Base-by-base conservation (phyloP, 1,284 basidiomycete genomes). In the Veloporphyrellus conicus region DNA sequence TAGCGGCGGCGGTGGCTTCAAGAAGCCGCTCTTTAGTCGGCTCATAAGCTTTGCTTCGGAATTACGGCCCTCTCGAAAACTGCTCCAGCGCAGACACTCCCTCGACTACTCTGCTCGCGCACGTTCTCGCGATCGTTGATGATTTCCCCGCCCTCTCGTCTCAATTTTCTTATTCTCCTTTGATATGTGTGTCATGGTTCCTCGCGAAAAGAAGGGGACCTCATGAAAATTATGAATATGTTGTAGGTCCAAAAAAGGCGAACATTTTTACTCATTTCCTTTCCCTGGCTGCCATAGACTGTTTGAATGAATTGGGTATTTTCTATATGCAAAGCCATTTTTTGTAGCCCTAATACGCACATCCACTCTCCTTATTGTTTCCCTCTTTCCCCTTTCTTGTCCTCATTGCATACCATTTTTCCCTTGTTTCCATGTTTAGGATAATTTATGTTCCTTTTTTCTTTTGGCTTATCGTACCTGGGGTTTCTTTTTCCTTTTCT, bases 21-120 rank as follows among this genome's bases (percentile, higher is more conserved):
- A 73, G 61, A 73, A 72, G 43, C 73, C 77, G 15, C 73, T 81
- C 48, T 73, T 79, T 56, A 72, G 73, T 54, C 71, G 77, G 48
- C 55, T 78, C 12, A 68, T 70, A 37, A 74, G 68, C 54, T 68
- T 76, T 44, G 72, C 75, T 9, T 67, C 71, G 22, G 71, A 68
- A 15, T 68, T 75, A 15, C 47, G 57, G 5, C 67, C 68, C 16
- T 47, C 57, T 22, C 56, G 59, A 49, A 55, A 59, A 41, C 63
- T 52, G 0, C 50, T 77, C 35, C 66, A 67, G 31, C 68, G 76
- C 45, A 67, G 75, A 49, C 73, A 77, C 58, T 78, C 77, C 31
- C 63, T 71, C 45, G 71, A 68, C 46, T 62, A 62, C 31, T 57
- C 70, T 33, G 33, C 34, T 28, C 56, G 59, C 8, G 45, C 29